Evolutionary conservation across 805 yeast genomes (phyloP).

Genomic region (Torulaspora microellipsoides): DNA sequence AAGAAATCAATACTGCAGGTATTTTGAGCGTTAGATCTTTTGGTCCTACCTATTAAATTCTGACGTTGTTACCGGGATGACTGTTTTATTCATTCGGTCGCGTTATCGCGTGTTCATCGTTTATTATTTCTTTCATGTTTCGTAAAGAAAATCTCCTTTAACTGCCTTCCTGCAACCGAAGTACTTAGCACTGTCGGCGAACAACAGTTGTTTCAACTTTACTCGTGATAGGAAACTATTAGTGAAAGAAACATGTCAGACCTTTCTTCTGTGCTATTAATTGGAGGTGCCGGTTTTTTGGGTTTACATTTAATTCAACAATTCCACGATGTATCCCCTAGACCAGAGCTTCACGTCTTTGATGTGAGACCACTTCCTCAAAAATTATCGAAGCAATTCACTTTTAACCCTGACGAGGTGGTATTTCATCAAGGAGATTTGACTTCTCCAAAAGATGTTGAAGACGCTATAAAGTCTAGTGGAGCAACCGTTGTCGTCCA

Average conservation of each 20-base stretch:
- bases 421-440: slow-evolving; percentile 75
- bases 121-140: background rate
- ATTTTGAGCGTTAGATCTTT: too few relatives aligned
- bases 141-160: too few relatives aligned
- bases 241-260: slow-evolving; percentile 13
- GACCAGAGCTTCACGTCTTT: slow-evolving; percentile 76
- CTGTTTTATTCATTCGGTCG: too few relatives aligned
- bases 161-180: too few relatives aligned
- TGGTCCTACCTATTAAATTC: too few relatives aligned
- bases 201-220: background rate
- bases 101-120: background rate
- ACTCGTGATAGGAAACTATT: background rate
- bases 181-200: background rate
- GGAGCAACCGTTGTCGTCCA: slow-evolving; percentile 80
- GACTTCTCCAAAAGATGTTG: slow-evolving; percentile 67
- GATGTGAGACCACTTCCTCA: slow-evolving; percentile 88
- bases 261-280: slow-evolving; percentile 52
- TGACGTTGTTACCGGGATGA: too few relatives aligned
- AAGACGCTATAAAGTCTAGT: slow-evolving; percentile 52
- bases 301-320: slow-evolving; percentile 90
- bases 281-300: slow-evolving; percentile 96
- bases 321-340: slow-evolving; percentile 59
- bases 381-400: slow-evolving; percentile 61
- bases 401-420: slow-evolving; percentile 60
- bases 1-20: too few relatives aligned